A percentile compares a stretch with the other conserved stretches of the same genome.
Evolutionary conservation across 2,329 filamentous ascomycete species (phyloP).

Genomic region (Cordyceps cicadae): DNA sequence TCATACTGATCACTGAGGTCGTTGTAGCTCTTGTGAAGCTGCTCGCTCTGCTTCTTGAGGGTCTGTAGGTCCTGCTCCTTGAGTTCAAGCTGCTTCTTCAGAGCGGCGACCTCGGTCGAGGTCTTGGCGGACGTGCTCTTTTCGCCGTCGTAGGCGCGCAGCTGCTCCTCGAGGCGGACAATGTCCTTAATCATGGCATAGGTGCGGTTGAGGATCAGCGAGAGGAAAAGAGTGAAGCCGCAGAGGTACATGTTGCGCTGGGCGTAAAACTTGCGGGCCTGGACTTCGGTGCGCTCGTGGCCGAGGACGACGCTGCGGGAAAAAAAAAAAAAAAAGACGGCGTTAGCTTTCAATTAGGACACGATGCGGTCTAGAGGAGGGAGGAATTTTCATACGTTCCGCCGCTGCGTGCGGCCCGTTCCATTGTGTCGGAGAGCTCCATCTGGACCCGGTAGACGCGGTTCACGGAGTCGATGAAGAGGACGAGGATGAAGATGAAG

Average conservation of each 20-base stretch:
- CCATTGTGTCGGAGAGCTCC: constrained; percentile 67
- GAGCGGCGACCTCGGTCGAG: constrained; percentile 62
- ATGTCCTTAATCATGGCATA: constrained; percentile 95
- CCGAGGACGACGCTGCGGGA: constrained; percentile 57
- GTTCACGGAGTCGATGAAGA: constrained; percentile 93
- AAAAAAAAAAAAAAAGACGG: background rate
- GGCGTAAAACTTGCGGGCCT: constrained; percentile 99
- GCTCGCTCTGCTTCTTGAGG: constrained; percentile 86
- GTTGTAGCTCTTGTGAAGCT: constrained; percentile 77
- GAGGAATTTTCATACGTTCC: constrained; percentile 30
- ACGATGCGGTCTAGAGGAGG: background rate
- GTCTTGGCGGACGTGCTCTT: constrained; percentile 66
- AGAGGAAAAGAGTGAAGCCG: constrained; percentile 98
- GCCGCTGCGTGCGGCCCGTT: constrained; percentile 39
- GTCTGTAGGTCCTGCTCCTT: constrained; percentile 79
- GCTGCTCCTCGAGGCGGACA: constrained; percentile 82
- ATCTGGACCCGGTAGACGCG: constrained; percentile 95
- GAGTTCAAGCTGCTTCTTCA: constrained; percentile 63
- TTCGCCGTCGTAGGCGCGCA: constrained; percentile 67
- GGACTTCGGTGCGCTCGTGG: constrained; percentile 93
- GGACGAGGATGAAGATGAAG: constrained; percentile 97
- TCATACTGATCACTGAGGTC: constrained; percentile 76
- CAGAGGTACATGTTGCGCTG: constrained; percentile 99
- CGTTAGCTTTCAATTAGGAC: background rate
- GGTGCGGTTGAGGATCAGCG: constrained; percentile 96